Evolutionary conservation across 768 basidiomycete genomes (phyloP), one percentile per base, ranked within the genome.

Genomic region (Pulveroboletus sp.): DNA sequence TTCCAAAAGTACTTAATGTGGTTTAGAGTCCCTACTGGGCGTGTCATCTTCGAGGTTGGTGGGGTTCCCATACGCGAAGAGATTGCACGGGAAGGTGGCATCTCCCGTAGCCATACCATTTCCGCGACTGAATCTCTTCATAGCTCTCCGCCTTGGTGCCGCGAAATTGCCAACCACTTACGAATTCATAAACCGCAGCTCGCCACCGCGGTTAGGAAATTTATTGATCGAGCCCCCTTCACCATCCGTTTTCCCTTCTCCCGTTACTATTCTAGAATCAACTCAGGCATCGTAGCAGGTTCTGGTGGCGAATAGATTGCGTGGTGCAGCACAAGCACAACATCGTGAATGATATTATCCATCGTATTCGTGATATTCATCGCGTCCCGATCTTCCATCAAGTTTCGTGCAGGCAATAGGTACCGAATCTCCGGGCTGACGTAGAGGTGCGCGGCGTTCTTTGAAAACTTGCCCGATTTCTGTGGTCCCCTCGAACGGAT

Each of bases 31-130:
- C 84, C 89, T 6, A 85, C 80, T 7, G 94, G 94, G 1, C 84
- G 91, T 24, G 93, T 97, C 13, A 80, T 99, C 20, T 90, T 98
- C 53, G 95, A 98, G 66, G 86, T 98, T 59, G 94, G 93, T 1
- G 94, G 95, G 1, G 75, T 76, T 2, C 89, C 88, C 6, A 84
- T 99, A 46, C 86, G 93, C 51, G 90, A 93, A 60, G 94, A 97
- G 65, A 76, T 97, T 45, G 95, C 95, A 16, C 80, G 89, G 61
- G 91, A 97, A 62, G 90, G 94, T 94, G 25, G 38, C 16, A 10
- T 25, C 6, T n/a, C 14, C n/a, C n/a, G n/a, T n/a, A n/a, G n/a
- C n/a, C n/a, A n/a, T 38, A 1, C 11, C 38, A 37, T 5, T 29
- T 5, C 17, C 16, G 23, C 34, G 2, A 50, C 51, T 62, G 34